Evolutionary conservation across 306 rosid species (phyloP).

Genomic region (Gastrolobium villosum): DNA sequence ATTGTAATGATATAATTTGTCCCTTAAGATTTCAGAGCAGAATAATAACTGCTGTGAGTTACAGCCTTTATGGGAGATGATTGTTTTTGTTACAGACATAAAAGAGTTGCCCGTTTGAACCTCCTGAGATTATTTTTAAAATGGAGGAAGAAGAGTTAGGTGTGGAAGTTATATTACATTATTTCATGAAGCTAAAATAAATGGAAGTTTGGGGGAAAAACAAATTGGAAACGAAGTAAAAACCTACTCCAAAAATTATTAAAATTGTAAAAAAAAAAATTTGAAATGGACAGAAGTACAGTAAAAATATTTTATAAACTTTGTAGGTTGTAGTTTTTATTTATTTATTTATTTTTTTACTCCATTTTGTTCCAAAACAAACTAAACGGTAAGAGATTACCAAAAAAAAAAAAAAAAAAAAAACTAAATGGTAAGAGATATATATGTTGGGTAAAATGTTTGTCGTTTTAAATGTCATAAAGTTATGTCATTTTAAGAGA

Average conservation of each 20-base stretch:
- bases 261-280: not conserved
- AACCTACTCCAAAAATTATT: too few relatives aligned
- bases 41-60: not conserved
- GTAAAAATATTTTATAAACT: not conserved
- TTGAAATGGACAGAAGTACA: not conserved
- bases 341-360: not conserved
- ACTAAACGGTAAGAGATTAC: conserved; percentile 3
- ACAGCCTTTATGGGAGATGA: not conserved
- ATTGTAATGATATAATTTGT: not conserved
- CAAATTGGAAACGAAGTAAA: too few relatives aligned
- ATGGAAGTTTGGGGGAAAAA: too few relatives aligned
- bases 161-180: not conserved
- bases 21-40: not conserved
- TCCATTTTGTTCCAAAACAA: not conserved
- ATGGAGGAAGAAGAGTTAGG: not conserved
- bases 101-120: not conserved
- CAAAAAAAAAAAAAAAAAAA: too few relatives aligned
- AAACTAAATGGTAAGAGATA: too few relatives aligned
- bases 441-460: too few relatives aligned
- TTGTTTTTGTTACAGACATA: not conserved
- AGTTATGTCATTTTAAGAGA: too few relatives aligned
- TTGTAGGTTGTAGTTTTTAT: not conserved
- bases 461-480: too few relatives aligned
- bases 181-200: too few relatives aligned
- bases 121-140: not conserved